phyloP scores from a whole-genome alignment of 371 early-diverging fungal species.

The Synchytrium microbalum region DNA sequence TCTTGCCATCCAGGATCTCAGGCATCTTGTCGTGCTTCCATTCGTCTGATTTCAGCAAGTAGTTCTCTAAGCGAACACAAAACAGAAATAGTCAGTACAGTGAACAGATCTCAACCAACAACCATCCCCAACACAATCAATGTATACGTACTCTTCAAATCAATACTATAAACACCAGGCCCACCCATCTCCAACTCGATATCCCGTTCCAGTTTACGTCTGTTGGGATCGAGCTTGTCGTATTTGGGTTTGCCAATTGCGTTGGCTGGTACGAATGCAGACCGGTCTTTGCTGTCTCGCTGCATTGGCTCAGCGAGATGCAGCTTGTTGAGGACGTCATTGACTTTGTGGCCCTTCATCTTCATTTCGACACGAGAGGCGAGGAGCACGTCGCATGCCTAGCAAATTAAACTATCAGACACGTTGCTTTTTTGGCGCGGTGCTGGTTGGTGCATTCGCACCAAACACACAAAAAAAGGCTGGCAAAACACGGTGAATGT shows the following conservation, averaged over 20 bases:
- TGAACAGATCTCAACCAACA: slow-evolving; percentile 2
- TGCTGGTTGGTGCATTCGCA: slow-evolving; percentile 7
- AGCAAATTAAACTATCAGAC: too few species aligned
- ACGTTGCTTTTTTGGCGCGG: too few species aligned
- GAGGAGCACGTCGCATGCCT: slow-evolving; percentile 91
- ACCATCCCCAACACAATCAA: slow-evolving; percentile 9
- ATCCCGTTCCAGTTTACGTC: slow-evolving; percentile 78
- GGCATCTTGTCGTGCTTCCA: slow-evolving; percentile 99
- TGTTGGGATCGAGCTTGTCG: slow-evolving; percentile 75
- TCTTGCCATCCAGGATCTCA: slow-evolving; percentile 99
- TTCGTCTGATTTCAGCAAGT: slow-evolving; percentile 74
- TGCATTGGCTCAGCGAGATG: slow-evolving; percentile 83
- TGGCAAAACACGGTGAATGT: slow-evolving; percentile 1
- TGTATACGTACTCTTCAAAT: slow-evolving; percentile 63
- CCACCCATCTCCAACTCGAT: slow-evolving; percentile 87
- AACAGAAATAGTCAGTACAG: slow-evolving; percentile 1
- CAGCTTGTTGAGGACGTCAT: slow-evolving; percentile 88
- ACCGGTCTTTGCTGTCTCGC: slow-evolving; percentile 78
- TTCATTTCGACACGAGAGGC: slow-evolving; percentile 92
- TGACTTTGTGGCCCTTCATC: slow-evolving; percentile 83
- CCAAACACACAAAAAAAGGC: slow-evolving; percentile 6
- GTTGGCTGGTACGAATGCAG: slow-evolving; percentile 77
- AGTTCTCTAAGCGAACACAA: slow-evolving; percentile 27
- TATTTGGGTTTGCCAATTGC: slow-evolving; percentile 56
- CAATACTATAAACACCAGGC: slow-evolving; percentile 91